A percentile compares a stretch with the other conserved stretches of the same genome.
Evolutionary conservation across 2,329 filamentous ascomycete species (phyloP).

Genomic region (Ceratocystis cacaofunesta): DNA sequence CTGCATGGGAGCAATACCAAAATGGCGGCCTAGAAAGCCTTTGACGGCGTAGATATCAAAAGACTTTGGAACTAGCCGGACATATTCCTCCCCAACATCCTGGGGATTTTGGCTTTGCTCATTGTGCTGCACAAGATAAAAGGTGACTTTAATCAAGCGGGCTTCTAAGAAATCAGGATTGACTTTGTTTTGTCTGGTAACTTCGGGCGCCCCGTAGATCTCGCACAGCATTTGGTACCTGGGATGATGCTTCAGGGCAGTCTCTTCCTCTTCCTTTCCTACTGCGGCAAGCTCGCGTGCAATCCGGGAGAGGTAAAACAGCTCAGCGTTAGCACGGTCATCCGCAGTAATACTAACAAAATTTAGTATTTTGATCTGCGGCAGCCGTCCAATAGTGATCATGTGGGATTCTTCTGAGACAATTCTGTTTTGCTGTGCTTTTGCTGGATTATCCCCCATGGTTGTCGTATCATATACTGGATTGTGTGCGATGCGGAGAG

Average conservation of each 20-base stretch:
- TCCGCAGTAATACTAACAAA: constrained; percentile 54
- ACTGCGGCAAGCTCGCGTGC: constrained; percentile 55
- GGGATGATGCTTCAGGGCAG: constrained; percentile 49
- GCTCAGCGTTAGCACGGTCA: constrained; percentile 75
- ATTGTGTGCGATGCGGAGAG: constrained; percentile 71
- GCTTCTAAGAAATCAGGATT: constrained; percentile 75
- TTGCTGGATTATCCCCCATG: constrained; percentile 24
- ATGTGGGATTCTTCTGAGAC: constrained; percentile 64
- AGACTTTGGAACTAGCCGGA: constrained; percentile 50
- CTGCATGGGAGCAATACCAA: constrained; percentile 46
- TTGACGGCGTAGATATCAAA: constrained; percentile 72
- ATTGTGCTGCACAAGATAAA: constrained; percentile 23
- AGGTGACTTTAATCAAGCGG: constrained; percentile 52
- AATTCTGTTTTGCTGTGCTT: constrained; percentile 30
- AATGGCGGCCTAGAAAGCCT: constrained; percentile 59
- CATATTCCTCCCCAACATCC: constrained; percentile 22
- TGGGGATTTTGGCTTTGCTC: constrained; percentile 11
- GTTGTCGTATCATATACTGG: constrained; percentile 50
- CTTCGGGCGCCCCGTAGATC: constrained; percentile 55
- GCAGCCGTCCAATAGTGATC: constrained; percentile 66
- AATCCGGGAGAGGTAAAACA: constrained; percentile 82
- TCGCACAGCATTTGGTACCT: constrained; percentile 61
- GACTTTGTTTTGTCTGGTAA: constrained; percentile 41
- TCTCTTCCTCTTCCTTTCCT: constrained; percentile 32
- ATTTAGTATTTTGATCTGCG: constrained; percentile 53